A percentile compares a stretch with the other conserved stretches of the same genome.
Conservation (phyloP, 1,284 basidiomycete genomes). For the Ustilago loliicola region DNA sequence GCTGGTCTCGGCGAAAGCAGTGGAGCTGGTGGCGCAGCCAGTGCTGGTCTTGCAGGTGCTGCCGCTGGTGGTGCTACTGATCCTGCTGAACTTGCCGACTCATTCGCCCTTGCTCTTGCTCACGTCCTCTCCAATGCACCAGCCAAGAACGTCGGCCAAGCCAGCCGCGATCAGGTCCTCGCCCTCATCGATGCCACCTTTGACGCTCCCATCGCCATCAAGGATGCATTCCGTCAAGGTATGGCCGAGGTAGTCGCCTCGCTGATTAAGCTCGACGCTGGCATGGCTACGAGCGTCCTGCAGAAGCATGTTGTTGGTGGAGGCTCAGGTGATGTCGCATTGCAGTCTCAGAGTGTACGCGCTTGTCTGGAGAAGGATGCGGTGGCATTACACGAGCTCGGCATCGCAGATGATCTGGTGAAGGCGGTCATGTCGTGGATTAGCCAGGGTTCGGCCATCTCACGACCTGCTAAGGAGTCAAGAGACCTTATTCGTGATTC, state of each 20-base stretch:
- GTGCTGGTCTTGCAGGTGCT: conserved; percentile 34
- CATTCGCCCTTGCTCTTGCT: conserved; percentile 82
- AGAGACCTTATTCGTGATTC: conserved; percentile 39
- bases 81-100: conserved; percentile 73
- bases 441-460: conserved; percentile 49
- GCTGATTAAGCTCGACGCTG: conserved; percentile 75
- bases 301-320: conserved; percentile 35
- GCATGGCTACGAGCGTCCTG: conserved; percentile 27
- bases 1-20: conserved; percentile 74
- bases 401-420: conserved; percentile 37
- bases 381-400: conserved; percentile 39
- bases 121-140: conserved; percentile 80
- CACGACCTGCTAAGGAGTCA: conserved; percentile 48
- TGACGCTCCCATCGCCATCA: conserved; percentile 62
- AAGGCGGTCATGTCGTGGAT: conserved; percentile 53
- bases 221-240: conserved; percentile 77
- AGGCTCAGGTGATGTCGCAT: conserved; percentile 32
- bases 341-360: conserved; percentile 43
- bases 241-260: conserved; percentile 79
- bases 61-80: conserved; percentile 30
- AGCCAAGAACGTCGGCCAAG: conserved; percentile 81
- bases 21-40: conserved; percentile 11
- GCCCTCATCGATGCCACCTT: conserved; percentile 86
- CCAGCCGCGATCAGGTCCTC: conserved; percentile 79
- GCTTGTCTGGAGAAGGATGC: conserved; percentile 44